Evolutionary conservation across 2,329 filamentous ascomycete species (phyloP).

Genomic region (Clonostachys byssicola): DNA sequence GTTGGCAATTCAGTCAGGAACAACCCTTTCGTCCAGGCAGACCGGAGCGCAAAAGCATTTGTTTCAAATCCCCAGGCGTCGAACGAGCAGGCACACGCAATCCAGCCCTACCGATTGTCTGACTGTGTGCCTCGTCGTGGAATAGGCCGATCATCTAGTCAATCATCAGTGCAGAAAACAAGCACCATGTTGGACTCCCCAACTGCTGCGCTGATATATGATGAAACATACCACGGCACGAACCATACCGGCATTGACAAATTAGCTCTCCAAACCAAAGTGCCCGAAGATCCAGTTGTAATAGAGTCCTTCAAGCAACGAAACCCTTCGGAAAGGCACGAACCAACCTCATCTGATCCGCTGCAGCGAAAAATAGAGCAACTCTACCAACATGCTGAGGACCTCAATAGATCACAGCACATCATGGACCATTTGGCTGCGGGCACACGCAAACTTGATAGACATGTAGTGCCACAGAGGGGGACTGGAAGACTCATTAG

Average conservation of each 20-base stretch:
- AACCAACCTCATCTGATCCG: conserved; percentile 1
- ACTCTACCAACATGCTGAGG: conserved; percentile 23
- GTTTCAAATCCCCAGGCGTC: conserved; percentile 12
- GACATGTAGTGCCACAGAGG: not conserved
- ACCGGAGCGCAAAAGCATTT: conserved; percentile 12
- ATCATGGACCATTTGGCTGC: conserved; percentile 25
- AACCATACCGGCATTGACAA: too few species aligned
- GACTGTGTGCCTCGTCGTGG: conserved; percentile 19
- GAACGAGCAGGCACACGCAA: conserved; percentile 9
- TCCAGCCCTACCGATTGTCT: conserved; percentile 13
- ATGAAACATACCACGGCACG: not conserved
- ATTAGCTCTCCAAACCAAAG: not conserved
- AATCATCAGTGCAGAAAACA: not conserved
- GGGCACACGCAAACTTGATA: conserved; percentile 4
- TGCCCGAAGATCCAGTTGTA: not conserved
- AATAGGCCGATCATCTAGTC: conserved; percentile 1
- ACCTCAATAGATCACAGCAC: conserved; percentile 24
- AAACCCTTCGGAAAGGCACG: not conserved
- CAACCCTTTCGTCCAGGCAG: conserved; percentile 25
- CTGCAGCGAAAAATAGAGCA: conserved; percentile 18
- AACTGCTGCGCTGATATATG: not conserved
- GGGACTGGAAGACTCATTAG: too few species aligned
- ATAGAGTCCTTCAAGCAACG: not conserved
- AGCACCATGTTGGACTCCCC: too few species aligned
- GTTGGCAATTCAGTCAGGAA: conserved; percentile 12